Evolutionary conservation across 352 stramenopile genomes (phyloP).

Genomic region (Pythium aristosporum): DNA sequence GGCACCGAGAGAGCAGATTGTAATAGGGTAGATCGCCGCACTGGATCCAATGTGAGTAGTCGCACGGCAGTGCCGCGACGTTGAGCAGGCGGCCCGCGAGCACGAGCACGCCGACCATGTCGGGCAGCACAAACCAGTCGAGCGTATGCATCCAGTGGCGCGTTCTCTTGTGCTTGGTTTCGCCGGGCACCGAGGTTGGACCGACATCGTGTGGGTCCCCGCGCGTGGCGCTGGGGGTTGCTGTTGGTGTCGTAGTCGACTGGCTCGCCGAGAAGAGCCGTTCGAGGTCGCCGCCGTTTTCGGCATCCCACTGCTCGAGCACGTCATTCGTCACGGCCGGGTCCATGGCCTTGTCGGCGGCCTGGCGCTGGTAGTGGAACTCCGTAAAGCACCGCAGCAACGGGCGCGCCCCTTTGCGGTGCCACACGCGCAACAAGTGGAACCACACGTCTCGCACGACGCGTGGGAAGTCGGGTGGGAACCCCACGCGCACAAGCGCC

Average conservation of each 20-base stretch:
- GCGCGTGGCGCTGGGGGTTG: constrained; percentile 7
- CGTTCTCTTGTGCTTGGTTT: constrained; percentile 3
- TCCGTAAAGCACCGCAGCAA: constrained; percentile 75
- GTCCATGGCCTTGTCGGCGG: constrained; percentile 48
- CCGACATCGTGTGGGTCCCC: neutral
- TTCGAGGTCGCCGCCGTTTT: constrained; percentile 31
- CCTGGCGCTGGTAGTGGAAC: constrained; percentile 40
- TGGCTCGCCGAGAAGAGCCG: constrained; percentile 19
- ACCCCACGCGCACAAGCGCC: constrained; percentile 41
- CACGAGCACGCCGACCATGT: constrained; percentile 61
- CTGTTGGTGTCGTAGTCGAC: neutral
- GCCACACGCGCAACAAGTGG: constrained; percentile 62
- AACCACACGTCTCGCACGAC: constrained; percentile 71
- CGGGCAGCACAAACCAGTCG: constrained; percentile 52
- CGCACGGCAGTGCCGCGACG: constrained; percentile 53
- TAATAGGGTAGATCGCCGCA: constrained; percentile 62
- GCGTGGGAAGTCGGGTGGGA: constrained; percentile 39
- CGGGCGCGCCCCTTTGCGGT: constrained; percentile 49
- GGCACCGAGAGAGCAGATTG: constrained; percentile 57
- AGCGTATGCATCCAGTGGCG: constrained; percentile 19
- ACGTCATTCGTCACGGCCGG: constrained; percentile 52
- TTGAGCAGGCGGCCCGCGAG: constrained; percentile 66
- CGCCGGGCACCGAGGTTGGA: neutral
- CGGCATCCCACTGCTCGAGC: constrained; percentile 70
- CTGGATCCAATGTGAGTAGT: constrained; percentile 63